A percentile compares a stretch with the other conserved stretches of the same genome.
phyloP scores from a whole-genome alignment of 176 grass and related monocot species.

The Phoenix roebelenii region DNA sequence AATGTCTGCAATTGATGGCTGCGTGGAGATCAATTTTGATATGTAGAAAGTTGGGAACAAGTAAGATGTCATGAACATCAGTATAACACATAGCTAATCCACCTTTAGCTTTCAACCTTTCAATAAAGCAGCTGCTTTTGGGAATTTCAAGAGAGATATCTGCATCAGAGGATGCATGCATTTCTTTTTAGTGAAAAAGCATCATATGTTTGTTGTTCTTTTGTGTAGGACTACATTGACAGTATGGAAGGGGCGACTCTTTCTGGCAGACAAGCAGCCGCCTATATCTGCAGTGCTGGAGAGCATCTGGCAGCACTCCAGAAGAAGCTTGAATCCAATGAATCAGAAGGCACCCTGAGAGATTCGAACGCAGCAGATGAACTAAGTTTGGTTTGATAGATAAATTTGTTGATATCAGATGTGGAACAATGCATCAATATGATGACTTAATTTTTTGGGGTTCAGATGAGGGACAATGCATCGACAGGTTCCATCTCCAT shows the following conservation, averaged over 20 bases:
- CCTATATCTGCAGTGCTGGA: conserved; percentile 66
- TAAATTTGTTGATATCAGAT: not conserved
- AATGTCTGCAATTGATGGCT: too few species aligned
- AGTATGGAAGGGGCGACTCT: conserved; percentile 99
- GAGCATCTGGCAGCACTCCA: conserved; percentile 51
- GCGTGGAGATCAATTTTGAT: too few species aligned
- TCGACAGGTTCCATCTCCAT: conserved; percentile 20
- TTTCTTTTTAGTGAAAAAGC: too few species aligned
- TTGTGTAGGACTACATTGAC: conserved; percentile 90
- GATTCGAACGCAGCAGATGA: conserved; percentile 35
- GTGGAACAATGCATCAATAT: too few species aligned
- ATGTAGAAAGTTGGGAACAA: too few species aligned
- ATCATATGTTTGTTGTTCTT: conserved; percentile 4
- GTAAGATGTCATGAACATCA: too few species aligned
- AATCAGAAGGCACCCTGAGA: conserved; percentile 19
- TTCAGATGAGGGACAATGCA: conserved; percentile 1
- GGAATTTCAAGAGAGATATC: too few species aligned
- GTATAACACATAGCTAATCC: too few species aligned
- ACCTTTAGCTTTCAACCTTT: too few species aligned
- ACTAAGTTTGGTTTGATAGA: conserved; percentile 27
- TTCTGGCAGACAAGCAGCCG: conserved; percentile 64
- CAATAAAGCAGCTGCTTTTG: too few species aligned
- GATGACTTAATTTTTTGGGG: too few species aligned
- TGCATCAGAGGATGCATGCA: too few species aligned
- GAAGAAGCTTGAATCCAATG: conserved; percentile 42